Base-by-base conservation (phyloP, 2,329 filamentous ascomycete genomes). In the Coccinonectria pachysandricola region DNA sequence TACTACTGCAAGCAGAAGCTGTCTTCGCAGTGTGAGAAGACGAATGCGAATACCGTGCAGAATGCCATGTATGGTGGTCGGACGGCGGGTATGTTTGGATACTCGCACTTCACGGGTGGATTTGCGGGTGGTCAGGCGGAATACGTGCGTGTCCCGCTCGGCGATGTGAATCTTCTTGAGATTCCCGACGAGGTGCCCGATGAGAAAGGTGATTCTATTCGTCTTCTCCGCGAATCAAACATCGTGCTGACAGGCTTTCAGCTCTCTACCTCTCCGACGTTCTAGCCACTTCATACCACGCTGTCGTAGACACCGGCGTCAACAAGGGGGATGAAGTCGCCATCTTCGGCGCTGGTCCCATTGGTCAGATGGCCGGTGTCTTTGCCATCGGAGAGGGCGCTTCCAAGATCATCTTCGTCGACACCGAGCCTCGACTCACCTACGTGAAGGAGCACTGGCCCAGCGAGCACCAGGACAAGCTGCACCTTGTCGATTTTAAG, bases 41-140 rank as follows among this genome's bases (percentile, higher is more conserved):
- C 84, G 1, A 91, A 85, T 52, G 60, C 74, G 21, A 91, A 84
- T 50, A 75, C 67, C 0, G 67, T 74, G 22, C 68, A 70, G 37
- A 77, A 80, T 39, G 72, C 68, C 27, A 78, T 93, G 75, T 92
- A 91, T 47, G 85, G 85, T 8, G 74, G 75, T 3, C 67, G 75
- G 26, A 87, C 83, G 4, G 68, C 81, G 1, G 85, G 75, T 11
- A 75, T 82, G 37, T 80, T 82, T 43, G 77, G 78, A 2, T 82
- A 81, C 46, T 75, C 72, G 3, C 78, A 85, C 46, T 83, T 93
- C 48, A 86, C 81, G 0, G 85, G 84, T 6, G 86, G 86, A 0
- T 93, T 88, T 48, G 83, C 84, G 1, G 84, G 86, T 24, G 85
- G 85, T 0, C 86, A 93, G 54, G 80, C 84, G 4, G 86, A 93